Conservation (phyloP, 1,139 yeast genomes). For the Geotrichum citri-aurantii region DNA sequence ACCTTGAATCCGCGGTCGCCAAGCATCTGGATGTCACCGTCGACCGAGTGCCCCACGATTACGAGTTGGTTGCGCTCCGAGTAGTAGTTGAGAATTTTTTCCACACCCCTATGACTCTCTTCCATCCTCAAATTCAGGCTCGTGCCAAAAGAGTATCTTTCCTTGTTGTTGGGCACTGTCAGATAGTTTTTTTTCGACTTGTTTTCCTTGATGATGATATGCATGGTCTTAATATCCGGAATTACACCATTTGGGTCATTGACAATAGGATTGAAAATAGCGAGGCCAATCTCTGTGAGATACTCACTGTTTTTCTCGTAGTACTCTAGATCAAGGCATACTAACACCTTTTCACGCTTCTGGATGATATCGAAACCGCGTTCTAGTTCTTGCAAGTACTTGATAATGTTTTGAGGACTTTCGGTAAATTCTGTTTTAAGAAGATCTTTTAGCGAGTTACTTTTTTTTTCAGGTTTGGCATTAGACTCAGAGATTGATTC, state of each 20-base stretch:
- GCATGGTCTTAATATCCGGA: constrained; percentile 32
- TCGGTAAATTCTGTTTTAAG: neutral
- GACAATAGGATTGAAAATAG: constrained; percentile 54
- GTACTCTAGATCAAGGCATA: constrained; percentile 60
- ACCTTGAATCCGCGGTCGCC: constrained; percentile 43
- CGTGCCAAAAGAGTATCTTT: constrained; percentile 49
- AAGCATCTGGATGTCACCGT: constrained; percentile 59
- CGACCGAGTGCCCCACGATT: constrained; percentile 63
- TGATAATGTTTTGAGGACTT: neutral
- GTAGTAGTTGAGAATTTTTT: constrained; percentile 15
- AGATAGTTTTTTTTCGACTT: constrained; percentile 45
- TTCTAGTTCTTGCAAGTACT: neutral
- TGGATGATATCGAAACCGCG: neutral
- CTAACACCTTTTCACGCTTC: constrained; percentile 12
- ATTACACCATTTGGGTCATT: neutral
- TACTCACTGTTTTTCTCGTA: constrained; percentile 45
- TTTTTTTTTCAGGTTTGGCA: neutral
- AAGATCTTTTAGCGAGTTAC: neutral
- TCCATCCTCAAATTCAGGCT: constrained; percentile 20
- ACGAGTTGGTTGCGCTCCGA: constrained; percentile 30
- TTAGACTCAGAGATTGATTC: neutral
- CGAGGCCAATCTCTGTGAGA: constrained; percentile 64
- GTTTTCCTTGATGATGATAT: constrained; percentile 52
- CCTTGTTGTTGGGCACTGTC: constrained; percentile 58
- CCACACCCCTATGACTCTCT: constrained; percentile 19